Evolutionary conservation across 768 basidiomycete genomes (phyloP), one percentile per base, ranked within the genome.

Genomic region (Stropharia rugosoannulata): DNA sequence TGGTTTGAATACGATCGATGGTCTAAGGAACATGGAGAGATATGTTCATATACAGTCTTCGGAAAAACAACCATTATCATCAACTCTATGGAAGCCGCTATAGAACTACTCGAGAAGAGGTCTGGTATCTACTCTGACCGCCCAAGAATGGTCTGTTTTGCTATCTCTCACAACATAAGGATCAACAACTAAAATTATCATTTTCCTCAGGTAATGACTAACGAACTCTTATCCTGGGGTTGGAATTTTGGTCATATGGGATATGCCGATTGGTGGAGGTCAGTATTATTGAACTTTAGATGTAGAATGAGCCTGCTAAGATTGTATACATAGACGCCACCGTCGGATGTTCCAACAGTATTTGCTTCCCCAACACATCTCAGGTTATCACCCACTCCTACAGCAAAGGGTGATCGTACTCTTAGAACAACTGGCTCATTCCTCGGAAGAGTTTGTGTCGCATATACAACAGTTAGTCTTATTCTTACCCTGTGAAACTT

Each of bases 111-210:
- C 13, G 76, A 80, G 32, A 73, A 71, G 35, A 71, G 76, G 5
- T 78, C 79, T 5, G 62, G 69, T 48, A 74, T 72, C 32, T 80
- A 79, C 58, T 77, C 80, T 3, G 79, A 78, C 55, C 66, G 80
- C 4, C 76, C 76, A 6, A 59, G 68, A 50, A 64, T 68, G 64
- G 65, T 68, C 16, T 68, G 27, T 56, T 66, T 6, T 73, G 69
- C 66, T 22, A 22, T 29, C 65, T n/a, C 66, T 16, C 73, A 68
- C 58, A 56, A 59, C 0, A 54, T 66, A 18, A 73, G 72, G 73
- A 59, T 22, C 22, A 62, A 62, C 49, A 55, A 27, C 2, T 22
- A 27, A 13, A 50, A 37, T 52, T 52, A 55, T 25, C 22, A 36
- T 35, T 43, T 18, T 16, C n/a, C 32, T 16, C 16, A 67, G 66